Conservation (phyloP, 495 filamentous ascomycete species). For the Annulohypoxylon moriforme region DNA sequence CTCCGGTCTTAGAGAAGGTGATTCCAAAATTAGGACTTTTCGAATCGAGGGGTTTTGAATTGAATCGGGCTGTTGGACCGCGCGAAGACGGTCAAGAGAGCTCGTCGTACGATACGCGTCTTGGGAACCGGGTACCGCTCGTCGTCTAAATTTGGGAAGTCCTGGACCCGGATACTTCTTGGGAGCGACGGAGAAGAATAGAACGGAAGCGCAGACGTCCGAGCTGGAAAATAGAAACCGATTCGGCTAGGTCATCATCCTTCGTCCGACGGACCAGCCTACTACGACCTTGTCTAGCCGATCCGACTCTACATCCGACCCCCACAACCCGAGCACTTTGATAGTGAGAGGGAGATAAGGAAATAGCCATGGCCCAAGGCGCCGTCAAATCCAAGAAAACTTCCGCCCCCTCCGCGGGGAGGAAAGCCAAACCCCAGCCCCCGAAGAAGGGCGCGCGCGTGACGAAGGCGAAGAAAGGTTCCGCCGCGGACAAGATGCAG, state of each 20-base stretch:
- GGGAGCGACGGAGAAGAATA: conserved; percentile 8
- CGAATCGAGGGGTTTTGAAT: too few relatives aligned
- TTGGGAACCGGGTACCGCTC: background rate
- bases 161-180: background rate
- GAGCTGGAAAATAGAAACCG: background rate
- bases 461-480: conserved; percentile 50
- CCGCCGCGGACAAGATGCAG: conserved; percentile 54
- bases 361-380: conserved; percentile 60
- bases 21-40: too few relatives aligned
- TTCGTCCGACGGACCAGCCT: background rate
- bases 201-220: conserved; percentile 18
- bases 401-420: conserved; percentile 40
- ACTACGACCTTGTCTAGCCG: background rate
- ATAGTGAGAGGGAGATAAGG: background rate
- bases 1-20: background rate
- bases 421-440: conserved; percentile 49
- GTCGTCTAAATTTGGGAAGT: background rate
- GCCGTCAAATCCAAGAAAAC: conserved; percentile 52
- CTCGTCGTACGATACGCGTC: background rate
- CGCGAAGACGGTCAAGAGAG: background rate
- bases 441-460: conserved; percentile 51
- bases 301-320: background rate
- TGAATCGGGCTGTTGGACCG: background rate
- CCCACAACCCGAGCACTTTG: background rate
- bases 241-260: background rate